Evolutionary conservation across 495 filamentous ascomycete genomes (phyloP), one percentile per base, ranked within the genome.

Genomic region (Penicillium odoratum): DNA sequence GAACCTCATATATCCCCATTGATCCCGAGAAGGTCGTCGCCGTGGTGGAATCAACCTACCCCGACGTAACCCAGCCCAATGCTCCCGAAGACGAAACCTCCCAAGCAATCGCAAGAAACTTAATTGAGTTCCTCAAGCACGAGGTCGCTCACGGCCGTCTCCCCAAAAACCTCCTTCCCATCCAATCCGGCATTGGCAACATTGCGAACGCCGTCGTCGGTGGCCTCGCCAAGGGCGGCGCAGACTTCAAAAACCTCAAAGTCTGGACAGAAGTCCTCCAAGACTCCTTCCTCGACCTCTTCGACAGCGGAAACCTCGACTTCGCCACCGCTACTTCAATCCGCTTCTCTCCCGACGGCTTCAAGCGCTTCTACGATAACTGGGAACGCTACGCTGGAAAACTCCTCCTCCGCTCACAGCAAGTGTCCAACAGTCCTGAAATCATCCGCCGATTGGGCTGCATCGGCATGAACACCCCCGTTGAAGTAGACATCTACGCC

Each of bases 181-280:
- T 96, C 55, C 92, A 96, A 66, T 91, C 88, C 18, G 92, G 92
- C 34, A 96, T 96, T 57, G 92, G 92, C 51, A 96, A 96, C 78
- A 96, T 96, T 65, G 92, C 92, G 74, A 96, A 96, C 67, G 92
- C 92, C 28, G 92, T 96, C 54, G 83, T 96, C 59, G 91, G 92
- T 51, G 92, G 92, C 5, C 85, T 96, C 38, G 83, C 86, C 64
- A 84, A 89, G 64, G 82, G 81, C 48, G 79, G 78, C 31, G 90
- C 89, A 52, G 88, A 93, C 68, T 96, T 96, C 83, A 81, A 82
- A 49, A 88, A 95, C 76, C 83, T 96, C 44, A 90, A 87, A 65
- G 92, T 96, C 15, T 96, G 92, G 92, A 96, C 92, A 50, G 92
- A 96, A 70, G 92, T 96, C 36, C 85, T 96, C 58, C 92, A 96